Evolutionary conservation across 2,329 filamentous ascomycete species (phyloP).

Genomic region (Phialophora expanda): DNA sequence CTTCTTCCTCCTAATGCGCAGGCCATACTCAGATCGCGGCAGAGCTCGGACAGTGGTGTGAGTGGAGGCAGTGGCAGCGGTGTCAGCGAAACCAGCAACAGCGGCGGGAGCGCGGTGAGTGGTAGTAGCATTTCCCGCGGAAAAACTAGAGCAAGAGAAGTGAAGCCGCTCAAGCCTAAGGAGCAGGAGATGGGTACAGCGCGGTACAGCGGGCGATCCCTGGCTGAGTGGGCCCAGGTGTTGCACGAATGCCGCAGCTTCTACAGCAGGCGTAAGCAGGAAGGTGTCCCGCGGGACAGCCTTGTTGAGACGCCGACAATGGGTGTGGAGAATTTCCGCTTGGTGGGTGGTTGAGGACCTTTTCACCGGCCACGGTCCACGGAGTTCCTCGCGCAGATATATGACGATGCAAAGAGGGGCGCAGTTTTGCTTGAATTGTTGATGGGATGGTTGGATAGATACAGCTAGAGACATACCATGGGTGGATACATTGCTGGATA

Average conservation of each 20-base stretch:
- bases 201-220: conserved; percentile 66
- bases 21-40: conserved; percentile 49
- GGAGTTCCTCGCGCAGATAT: not conserved
- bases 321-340: conserved; percentile 66
- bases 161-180: conserved; percentile 37
- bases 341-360: conserved; percentile 29
- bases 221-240: conserved; percentile 68
- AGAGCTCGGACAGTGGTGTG: conserved; percentile 21
- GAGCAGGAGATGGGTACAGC: conserved; percentile 49
- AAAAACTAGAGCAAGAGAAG: conserved; percentile 34
- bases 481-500: conserved; percentile 1
- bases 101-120: conserved; percentile 18
- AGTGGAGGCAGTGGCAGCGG: conserved; percentile 14
- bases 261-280: conserved; percentile 65
- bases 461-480: conserved; percentile 7
- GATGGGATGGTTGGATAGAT: conserved; percentile 2
- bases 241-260: conserved; percentile 68
- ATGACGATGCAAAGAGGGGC: not conserved
- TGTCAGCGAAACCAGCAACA: conserved; percentile 13
- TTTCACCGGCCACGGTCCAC: not conserved
- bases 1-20: conserved; percentile 63
- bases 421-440: not conserved
- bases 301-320: conserved; percentile 67
- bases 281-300: conserved; percentile 63
- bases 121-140: conserved; percentile 24